Conservation (phyloP, 345 rosid species). For the Eucalyptus melliodora region DNA sequence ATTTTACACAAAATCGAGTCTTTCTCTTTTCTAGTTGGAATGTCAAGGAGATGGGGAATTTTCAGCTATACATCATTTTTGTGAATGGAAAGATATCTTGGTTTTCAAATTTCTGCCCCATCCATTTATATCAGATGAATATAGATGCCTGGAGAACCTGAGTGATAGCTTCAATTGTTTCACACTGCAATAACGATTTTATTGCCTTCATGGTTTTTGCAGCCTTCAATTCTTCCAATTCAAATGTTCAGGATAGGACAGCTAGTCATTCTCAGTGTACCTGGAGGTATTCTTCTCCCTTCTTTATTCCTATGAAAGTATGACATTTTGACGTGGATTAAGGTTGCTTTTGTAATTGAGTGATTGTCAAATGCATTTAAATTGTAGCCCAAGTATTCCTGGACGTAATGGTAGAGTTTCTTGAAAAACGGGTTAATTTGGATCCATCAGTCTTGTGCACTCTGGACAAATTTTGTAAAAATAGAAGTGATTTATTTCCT, state of each 20-base stretch:
- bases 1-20: not conserved
- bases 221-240: constrained; percentile 95
- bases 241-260: constrained; percentile 87
- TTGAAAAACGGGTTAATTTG: not conserved
- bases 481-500: not conserved
- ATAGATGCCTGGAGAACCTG: not conserved
- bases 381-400: not conserved
- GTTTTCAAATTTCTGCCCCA: not conserved
- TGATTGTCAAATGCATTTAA: not conserved
- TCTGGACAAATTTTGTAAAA: not conserved
- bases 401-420: not conserved
- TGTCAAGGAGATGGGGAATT: not conserved
- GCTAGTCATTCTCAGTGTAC: constrained; percentile 85
- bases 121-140: not conserved
- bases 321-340: not conserved
- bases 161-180: not conserved
- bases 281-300: constrained; percentile 55
- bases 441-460: not conserved
- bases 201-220: constrained; percentile 16
- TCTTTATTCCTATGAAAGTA: not conserved
- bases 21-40: not conserved
- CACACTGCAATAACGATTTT: not conserved
- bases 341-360: not conserved
- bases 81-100: not conserved
- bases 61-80: not conserved